Evolutionary conservation across 176 grass and related monocot species (phyloP).

Genomic region (Thinopyrum elongatum): DNA sequence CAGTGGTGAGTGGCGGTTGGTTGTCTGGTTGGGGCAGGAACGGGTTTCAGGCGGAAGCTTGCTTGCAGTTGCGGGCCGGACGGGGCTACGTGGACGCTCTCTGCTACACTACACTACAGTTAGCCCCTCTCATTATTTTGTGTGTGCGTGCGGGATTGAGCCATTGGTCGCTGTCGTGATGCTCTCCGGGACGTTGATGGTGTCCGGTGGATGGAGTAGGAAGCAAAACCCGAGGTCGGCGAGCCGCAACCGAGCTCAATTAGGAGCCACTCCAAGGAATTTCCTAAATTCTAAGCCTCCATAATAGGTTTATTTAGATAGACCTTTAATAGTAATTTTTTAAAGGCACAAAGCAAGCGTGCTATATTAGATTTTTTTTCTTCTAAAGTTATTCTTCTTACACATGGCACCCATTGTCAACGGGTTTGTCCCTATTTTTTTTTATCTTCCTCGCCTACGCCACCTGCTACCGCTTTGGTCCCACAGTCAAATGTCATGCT

Average conservation of each 20-base stretch:
- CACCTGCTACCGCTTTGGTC: too few species aligned
- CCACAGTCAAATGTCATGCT: too few species aligned
- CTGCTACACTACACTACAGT: not conserved
- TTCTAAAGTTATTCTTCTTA: too few species aligned
- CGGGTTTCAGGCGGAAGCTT: not conserved
- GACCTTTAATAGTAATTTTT: too few species aligned
- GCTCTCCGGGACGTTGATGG: not conserved
- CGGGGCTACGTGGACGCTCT: not conserved
- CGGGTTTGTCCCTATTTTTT: too few species aligned
- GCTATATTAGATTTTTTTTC: too few species aligned
- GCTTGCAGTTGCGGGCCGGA: not conserved
- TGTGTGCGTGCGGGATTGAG: not conserved
- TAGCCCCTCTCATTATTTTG: not conserved
- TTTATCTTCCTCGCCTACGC: too few species aligned
- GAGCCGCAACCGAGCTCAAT: too few species aligned
- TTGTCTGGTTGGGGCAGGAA: not conserved
- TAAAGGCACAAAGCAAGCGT: too few species aligned
- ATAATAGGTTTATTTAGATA: too few species aligned
- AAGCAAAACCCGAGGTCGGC: not conserved
- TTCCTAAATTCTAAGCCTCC: too few species aligned
- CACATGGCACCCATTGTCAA: too few species aligned
- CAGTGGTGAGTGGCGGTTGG: not conserved
- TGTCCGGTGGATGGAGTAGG: not conserved
- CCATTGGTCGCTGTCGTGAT: not conserved
- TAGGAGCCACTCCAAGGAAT: not conserved